Evolutionary conservation across 2,329 filamentous ascomycete species (phyloP).

Genomic region (Trichoderma sp.): DNA sequence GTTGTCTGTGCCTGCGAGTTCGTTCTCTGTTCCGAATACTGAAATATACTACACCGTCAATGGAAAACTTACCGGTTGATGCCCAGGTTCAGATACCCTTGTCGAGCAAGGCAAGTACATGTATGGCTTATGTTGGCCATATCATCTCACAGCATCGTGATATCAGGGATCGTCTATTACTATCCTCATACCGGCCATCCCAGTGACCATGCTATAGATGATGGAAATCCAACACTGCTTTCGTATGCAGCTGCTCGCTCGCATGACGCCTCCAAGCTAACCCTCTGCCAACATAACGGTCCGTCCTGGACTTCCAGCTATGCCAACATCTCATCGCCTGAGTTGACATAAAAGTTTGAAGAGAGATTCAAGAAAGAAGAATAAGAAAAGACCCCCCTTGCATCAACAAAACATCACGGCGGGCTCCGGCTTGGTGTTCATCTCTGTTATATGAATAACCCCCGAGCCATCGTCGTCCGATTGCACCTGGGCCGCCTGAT

Average conservation of each 20-base stretch:
- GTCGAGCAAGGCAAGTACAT: neutral
- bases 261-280: neutral
- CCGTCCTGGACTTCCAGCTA: neutral
- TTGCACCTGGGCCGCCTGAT: constrained; percentile 21
- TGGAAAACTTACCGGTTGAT: too few species aligned
- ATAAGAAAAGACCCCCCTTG: neutral
- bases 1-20: too few species aligned
- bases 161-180: neutral
- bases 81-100: too few species aligned
- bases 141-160: too few species aligned
- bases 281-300: neutral
- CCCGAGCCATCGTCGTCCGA: constrained; percentile 29
- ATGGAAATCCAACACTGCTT: neutral
- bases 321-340: neutral
- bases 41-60: too few species aligned
- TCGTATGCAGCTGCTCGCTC: neutral
- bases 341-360: too few species aligned
- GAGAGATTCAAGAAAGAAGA: neutral
- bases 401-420: neutral
- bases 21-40: too few species aligned
- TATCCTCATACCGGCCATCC: neutral
- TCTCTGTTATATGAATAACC: constrained; percentile 12
- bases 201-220: neutral
- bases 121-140: too few species aligned
- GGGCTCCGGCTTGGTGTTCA: constrained; percentile 7